Conservation (phyloP, 176 grass and related monocot species). For the Phoenix dactylifera region DNA sequence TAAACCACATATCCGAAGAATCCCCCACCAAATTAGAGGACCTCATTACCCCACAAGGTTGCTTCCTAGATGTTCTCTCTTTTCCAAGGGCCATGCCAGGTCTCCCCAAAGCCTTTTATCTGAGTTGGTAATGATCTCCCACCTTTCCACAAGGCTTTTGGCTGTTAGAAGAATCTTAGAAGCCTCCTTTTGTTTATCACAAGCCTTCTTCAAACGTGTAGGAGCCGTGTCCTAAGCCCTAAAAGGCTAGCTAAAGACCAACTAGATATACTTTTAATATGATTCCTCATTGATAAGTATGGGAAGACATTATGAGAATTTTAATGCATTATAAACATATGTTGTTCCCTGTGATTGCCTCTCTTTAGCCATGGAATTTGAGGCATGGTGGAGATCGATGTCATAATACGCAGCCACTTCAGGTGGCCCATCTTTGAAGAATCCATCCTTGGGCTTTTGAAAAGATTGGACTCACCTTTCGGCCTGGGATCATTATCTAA, state of each 20-base stretch:
- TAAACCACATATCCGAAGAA: conserved; percentile 12
- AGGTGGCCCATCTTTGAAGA: too few species aligned
- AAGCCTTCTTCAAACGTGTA: not conserved
- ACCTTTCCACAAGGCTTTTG: conserved; percentile 1
- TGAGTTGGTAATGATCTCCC: not conserved
- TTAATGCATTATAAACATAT: conserved; percentile 4
- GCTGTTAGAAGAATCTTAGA: not conserved
- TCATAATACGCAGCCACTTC: not conserved
- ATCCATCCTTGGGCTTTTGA: too few species aligned
- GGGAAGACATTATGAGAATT: conserved; percentile 1
- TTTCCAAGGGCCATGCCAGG: not conserved
- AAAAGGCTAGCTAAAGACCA: not conserved
- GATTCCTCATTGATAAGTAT: not conserved
- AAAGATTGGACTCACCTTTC: too few species aligned
- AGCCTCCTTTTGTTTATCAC: not conserved
- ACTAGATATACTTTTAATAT: conserved; percentile 11
- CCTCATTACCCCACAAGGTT: not conserved
- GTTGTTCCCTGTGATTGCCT: not conserved
- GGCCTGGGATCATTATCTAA: too few species aligned
- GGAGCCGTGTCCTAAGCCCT: conserved; percentile 6
- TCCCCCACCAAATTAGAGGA: not conserved
- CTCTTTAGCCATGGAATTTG: conserved; percentile 3
- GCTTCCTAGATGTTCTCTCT: not conserved
- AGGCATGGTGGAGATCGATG: not conserved
- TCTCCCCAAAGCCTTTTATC: not conserved